phyloP scores from a whole-genome alignment of 352 stramenopile genomes.

The Phytophthora boehmeriae region DNA sequence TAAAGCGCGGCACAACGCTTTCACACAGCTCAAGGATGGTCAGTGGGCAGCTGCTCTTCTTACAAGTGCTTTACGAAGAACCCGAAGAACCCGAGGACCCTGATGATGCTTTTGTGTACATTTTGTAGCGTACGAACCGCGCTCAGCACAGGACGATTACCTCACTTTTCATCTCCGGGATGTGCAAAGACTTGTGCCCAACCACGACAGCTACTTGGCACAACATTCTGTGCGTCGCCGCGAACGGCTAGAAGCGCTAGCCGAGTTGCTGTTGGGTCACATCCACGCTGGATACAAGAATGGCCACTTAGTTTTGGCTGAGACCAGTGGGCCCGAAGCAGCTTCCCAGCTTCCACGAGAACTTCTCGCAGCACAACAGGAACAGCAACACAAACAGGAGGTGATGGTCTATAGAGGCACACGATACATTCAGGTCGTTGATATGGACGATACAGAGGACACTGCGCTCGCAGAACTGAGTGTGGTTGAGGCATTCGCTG shows the following conservation, averaged over 20 bases:
- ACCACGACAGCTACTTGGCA: slow-evolving; percentile 40
- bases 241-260: slow-evolving; percentile 47
- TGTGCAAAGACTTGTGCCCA: slow-evolving; percentile 49
- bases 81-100: slow-evolving; percentile 23
- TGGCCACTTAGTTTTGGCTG: slow-evolving; percentile 61
- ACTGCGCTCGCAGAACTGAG: slow-evolving; percentile 41
- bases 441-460: neutral
- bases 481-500: slow-evolving; percentile 60
- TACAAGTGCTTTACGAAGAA: slow-evolving; percentile 75
- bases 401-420: slow-evolving; percentile 61
- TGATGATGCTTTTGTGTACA: slow-evolving; percentile 42
- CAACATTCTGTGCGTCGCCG: slow-evolving; percentile 32
- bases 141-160: slow-evolving; percentile 40
- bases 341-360: slow-evolving; percentile 20
- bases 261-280: slow-evolving; percentile 48
- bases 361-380: slow-evolving; percentile 18
- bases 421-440: slow-evolving; percentile 27
- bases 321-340: slow-evolving; percentile 34
- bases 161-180: slow-evolving; percentile 64
- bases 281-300: slow-evolving; percentile 74
- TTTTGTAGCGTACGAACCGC: slow-evolving; percentile 37
- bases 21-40: slow-evolving; percentile 49
- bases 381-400: slow-evolving; percentile 28
- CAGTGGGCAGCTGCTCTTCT: slow-evolving; percentile 47
- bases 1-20: slow-evolving; percentile 44